Base-by-base conservation (phyloP, 2,329 filamentous ascomycete species). In the Penicillium psychrosexuale region DNA sequence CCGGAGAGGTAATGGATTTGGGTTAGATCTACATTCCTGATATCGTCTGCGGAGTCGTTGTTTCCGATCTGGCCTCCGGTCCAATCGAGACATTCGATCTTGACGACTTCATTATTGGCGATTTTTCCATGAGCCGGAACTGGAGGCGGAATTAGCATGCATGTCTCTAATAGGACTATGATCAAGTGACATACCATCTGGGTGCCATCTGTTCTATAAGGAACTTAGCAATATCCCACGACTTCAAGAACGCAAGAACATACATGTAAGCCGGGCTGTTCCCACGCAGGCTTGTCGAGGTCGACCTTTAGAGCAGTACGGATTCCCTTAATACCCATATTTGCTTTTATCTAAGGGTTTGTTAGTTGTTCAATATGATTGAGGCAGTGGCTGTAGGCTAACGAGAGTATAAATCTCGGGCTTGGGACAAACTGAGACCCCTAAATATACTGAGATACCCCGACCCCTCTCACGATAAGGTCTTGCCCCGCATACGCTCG, bases 51-150 rank as follows among this genome's bases (percentile, higher is more conserved):
- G 31, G 82, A 88, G 72, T 97, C 91, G 61, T 93, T 88, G 74
- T 97, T 96, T 52, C 83, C 82, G 66, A 96, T 96, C 66, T 96
- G 91, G 2, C 91, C 91, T 22, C 76, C 77, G 0, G 76, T 78
- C 85, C 90, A 95, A 75, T 95, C 90, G 8, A 94, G 79, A 67
- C 92, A 96, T 78, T 96, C 90, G 61, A 96, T 96, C 75, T 95
- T 96, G 62, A 96, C 91, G 0, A 89, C 89, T 75, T 96, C 92
- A 30, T 87, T 87, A 67, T 92, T 86, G 65, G 88, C 86, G 66
- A 97, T 91, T 1, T 82, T 84, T 31, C 80, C 88, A 47, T 80
- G 82, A 53, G 82, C 84, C 0, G 92, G 92, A 48, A 96, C 90
- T 94, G 5, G 12, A 28, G 8, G 57, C 12, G 2, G 3, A 0